Conservation (phyloP, 2,329 filamentous ascomycete genomes). For the Colletotrichum falcatum region DNA sequence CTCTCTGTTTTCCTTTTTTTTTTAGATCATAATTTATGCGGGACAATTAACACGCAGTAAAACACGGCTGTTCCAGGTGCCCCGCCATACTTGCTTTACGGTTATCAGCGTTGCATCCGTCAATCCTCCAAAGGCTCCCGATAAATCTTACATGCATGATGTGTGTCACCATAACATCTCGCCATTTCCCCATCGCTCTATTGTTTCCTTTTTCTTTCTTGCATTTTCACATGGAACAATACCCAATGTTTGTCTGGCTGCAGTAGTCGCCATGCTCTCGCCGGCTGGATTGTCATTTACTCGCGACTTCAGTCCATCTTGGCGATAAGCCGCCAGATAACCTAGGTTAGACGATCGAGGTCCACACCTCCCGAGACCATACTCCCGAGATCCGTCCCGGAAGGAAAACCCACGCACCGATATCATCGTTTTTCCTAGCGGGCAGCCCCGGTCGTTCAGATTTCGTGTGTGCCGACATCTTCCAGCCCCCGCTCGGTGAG, state of each 20-base stretch:
- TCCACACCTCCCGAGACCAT: neutral
- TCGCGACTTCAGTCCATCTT: neutral
- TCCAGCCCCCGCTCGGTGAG: conserved; percentile 2
- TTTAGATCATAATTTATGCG: neutral
- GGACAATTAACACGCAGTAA: neutral
- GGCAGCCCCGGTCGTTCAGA: neutral
- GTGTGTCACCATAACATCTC: neutral
- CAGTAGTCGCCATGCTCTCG: neutral
- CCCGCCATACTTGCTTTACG: neutral
- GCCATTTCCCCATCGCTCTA: neutral
- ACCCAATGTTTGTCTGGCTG: conserved; percentile 9
- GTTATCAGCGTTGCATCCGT: neutral
- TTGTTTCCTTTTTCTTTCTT: neutral
- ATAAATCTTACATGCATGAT: conserved; percentile 20
- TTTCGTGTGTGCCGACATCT: neutral
- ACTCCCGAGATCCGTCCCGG: conserved; percentile 4
- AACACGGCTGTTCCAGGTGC: neutral
- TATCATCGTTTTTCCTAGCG: neutral
- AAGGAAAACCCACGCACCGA: neutral
- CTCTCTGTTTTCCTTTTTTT: neutral
- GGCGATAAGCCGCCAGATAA: neutral
- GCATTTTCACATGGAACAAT: conserved; percentile 18
- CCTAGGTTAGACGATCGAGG: neutral
- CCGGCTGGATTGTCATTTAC: neutral
- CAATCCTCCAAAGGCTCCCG: neutral